Evolutionary conservation across 208 protist species (phyloP), one percentile per base, ranked within the genome.

Genomic region (Crithidia expoeki): DNA sequence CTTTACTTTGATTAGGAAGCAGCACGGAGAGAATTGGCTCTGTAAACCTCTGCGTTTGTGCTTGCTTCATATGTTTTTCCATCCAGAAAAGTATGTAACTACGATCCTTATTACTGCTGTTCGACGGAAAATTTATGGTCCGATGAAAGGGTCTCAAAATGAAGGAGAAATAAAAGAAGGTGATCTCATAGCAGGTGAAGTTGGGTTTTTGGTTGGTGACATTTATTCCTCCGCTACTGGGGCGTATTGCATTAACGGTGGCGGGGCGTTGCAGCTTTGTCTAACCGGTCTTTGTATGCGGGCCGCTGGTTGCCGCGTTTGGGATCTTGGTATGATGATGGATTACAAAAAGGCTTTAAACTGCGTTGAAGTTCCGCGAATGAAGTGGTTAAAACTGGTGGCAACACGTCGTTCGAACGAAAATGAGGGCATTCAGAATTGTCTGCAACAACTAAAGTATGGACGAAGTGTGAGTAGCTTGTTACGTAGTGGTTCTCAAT

Each of bases 291-390:
- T 76, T 19, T 74, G 79, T 25, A 69, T 97, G 76, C 65, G 71
- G 2, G 42, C 68, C 0, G 66, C 79, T 4, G 89, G 90, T 14
- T 94, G 88, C 60, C 81, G 52, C 6, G 53, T 94, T 0, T 97
- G 93, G 90, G 93, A 97, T 80, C 72, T 97, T n/a, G 93, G 90
- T 11, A 97, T 97, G 93, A 28, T 42, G 23, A 83, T 95, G 82
- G 58, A 58, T 11, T 97, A 97, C 79, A 97, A 97, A 34, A 58
- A 57, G 34, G 19, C 27, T 0, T 30, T 72, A 16, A 64, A 62
- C 38, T 80, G 74, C 59, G 11, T 79, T 52, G 32, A 42, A 38
- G 27, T 74, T 4, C 63, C 75, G 30, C 56, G 58, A n/a, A 38
- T 32, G 23, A 74, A 74, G 28, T 76, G 61, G 68, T 44, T 66